A percentile compares a stretch with the other conserved stretches of the same genome.
phyloP scores from a whole-genome alignment of 306 rosid species.

The Malus orientalis region DNA sequence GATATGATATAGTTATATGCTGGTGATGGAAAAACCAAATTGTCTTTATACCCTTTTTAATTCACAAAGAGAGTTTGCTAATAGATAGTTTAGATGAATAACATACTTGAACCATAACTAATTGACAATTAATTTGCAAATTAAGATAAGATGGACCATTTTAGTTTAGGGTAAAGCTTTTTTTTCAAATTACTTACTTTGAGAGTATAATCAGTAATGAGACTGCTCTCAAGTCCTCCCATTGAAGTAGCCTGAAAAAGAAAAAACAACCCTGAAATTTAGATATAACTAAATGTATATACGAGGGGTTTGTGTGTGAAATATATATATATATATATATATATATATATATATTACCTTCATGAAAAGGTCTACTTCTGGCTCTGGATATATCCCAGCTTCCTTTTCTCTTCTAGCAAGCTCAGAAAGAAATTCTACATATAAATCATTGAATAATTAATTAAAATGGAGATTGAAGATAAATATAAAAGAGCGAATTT shows the following conservation, averaged over 20 bases:
- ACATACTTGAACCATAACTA: neutral
- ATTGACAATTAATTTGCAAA: neutral
- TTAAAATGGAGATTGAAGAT: neutral
- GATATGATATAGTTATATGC: no score
- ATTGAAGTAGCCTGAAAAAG: slow-evolving; percentile 66
- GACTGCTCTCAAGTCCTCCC: slow-evolving; percentile 78
- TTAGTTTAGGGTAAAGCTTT: neutral
- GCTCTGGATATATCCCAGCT: slow-evolving; percentile 77
- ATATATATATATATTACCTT: slow-evolving; percentile 34
- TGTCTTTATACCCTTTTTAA: no score
- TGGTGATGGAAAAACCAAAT: no score
- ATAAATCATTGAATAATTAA: neutral
- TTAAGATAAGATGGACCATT: neutral
- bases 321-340: neutral
- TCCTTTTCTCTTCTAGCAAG: slow-evolving; percentile 75
- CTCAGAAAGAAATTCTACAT: slow-evolving; percentile 63
- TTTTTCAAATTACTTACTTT: slow-evolving; percentile 39
- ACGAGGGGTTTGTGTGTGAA: no score
- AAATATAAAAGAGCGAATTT: neutral
- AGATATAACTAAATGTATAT: neutral
- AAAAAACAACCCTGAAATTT: slow-evolving; percentile 5
- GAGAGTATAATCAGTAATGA: slow-evolving; percentile 80
- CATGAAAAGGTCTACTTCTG: slow-evolving; percentile 94
- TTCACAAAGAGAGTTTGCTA: no score
- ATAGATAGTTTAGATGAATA: no score